These are phyloP conservation scores for Aspergillus floridensis DNA, from an alignment of 2,329 filamentous ascomycete species.

Conservation along the genomic window DNA sequence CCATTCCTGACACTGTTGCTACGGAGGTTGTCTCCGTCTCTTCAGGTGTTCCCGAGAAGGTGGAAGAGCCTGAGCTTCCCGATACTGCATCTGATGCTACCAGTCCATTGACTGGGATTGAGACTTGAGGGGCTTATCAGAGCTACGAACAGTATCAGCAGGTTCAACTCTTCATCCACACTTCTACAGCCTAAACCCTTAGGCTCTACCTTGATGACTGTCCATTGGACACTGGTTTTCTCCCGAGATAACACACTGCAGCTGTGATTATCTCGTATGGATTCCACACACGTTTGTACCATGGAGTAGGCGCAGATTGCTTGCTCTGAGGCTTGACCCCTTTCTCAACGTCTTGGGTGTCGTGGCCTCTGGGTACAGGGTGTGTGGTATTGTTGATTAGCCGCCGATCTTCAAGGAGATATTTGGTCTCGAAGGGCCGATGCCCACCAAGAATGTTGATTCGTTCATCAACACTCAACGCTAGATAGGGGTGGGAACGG, in stretches of 20 bases:
- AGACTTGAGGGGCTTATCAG: not conserved
- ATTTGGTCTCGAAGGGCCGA: no score
- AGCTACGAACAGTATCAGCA: no score
- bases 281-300: slow-evolving; percentile 12
- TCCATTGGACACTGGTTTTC: not conserved
- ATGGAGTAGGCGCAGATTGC: slow-evolving; percentile 5
- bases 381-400: slow-evolving; percentile 3
- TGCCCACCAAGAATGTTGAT: no score
- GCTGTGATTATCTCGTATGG: not conserved
- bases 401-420: no score
- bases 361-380: not conserved
- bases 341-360: slow-evolving; percentile 25
- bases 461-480: not conserved
- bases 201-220: not conserved
- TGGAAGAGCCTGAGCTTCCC: slow-evolving; percentile 20
- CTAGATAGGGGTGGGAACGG: not conserved
- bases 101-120: slow-evolving; percentile 17
- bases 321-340: slow-evolving; percentile 3
- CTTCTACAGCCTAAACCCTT: not conserved
- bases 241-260: slow-evolving; percentile 8
- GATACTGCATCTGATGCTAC: slow-evolving; percentile 28
- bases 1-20: slow-evolving; percentile 24
- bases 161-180: no score
- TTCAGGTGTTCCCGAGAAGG: slow-evolving; percentile 14
- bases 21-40: slow-evolving; percentile 25